These are phyloP conservation scores for Didymellaceae sp. DNA, from an alignment of 2,329 filamentous ascomycete species.

Conservation along the genomic window DNA sequence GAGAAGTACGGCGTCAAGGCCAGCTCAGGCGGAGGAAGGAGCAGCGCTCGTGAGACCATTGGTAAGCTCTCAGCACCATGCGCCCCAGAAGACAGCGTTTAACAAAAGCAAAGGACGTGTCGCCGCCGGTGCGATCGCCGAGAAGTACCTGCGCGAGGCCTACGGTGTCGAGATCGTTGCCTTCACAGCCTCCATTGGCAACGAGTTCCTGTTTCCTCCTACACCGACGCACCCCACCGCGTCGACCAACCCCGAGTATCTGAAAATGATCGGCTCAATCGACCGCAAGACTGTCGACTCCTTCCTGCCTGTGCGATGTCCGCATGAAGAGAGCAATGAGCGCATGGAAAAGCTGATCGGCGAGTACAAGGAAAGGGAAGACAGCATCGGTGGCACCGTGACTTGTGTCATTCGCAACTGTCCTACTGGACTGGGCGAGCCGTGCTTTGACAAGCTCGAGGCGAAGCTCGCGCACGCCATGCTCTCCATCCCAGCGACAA, in stretches of 20 bases:
- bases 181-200: constrained; percentile 86
- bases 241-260: constrained; percentile 79
- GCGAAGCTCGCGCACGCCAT: constrained; percentile 91
- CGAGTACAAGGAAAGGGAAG: constrained; percentile 75
- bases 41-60: constrained; percentile 93
- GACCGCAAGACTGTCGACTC: constrained; percentile 79
- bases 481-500: constrained; percentile 92
- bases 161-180: constrained; percentile 91
- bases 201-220: constrained; percentile 76
- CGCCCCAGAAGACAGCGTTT: constrained; percentile 3
- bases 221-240: constrained; percentile 68
- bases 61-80: constrained; percentile 54
- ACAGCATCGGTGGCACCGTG: constrained; percentile 94
- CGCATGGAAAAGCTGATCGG: constrained; percentile 83
- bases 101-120: constrained; percentile 69
- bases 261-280: constrained; percentile 74
- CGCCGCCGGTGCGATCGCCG: constrained; percentile 87
- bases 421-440: constrained; percentile 87
- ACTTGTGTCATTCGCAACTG: constrained; percentile 90
- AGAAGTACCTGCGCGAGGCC: constrained; percentile 84
- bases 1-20: constrained; percentile 98
- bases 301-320: constrained; percentile 87
- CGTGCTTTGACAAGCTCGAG: constrained; percentile 94
- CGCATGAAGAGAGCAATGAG: constrained; percentile 66
- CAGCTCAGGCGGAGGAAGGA: constrained; percentile 85